phyloP scores from a whole-genome alignment of 305 asterid species.

The Solanum hybrid region DNA sequence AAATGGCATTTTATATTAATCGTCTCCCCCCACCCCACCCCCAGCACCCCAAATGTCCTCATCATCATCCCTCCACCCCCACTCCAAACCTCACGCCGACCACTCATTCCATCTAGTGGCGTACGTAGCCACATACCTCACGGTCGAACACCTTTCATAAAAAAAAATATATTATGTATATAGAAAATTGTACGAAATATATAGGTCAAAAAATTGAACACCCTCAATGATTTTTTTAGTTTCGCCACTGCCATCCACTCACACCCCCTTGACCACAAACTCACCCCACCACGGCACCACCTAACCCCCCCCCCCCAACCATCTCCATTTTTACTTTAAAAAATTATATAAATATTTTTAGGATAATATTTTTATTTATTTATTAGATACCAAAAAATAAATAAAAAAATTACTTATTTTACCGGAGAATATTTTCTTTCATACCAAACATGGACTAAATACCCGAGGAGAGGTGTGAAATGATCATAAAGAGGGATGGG shows the following conservation, averaged over 20 bases:
- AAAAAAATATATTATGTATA: too few species aligned
- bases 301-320: neutral
- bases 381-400: neutral
- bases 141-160: neutral
- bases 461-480: neutral
- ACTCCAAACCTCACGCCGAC: neutral
- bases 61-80: neutral
- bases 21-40: neutral
- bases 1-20: neutral
- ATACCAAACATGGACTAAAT: neutral
- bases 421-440: too few species aligned
- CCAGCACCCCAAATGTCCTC: neutral
- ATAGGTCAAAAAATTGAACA: too few species aligned
- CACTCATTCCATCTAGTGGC: neutral
- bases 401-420: too few species aligned
- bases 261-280: neutral
- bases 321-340: too few species aligned
- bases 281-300: too few species aligned
- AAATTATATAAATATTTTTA: neutral
- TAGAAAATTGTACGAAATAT: too few species aligned
- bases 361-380: neutral
- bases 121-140: neutral
- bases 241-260: too few species aligned
- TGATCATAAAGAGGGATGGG: neutral
- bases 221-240: neutral